A percentile compares a stretch with the other conserved stretches of the same genome.
Evolutionary conservation across 73 alveolate genomes (phyloP).

Genomic region (Paramecium primaurelia): DNA sequence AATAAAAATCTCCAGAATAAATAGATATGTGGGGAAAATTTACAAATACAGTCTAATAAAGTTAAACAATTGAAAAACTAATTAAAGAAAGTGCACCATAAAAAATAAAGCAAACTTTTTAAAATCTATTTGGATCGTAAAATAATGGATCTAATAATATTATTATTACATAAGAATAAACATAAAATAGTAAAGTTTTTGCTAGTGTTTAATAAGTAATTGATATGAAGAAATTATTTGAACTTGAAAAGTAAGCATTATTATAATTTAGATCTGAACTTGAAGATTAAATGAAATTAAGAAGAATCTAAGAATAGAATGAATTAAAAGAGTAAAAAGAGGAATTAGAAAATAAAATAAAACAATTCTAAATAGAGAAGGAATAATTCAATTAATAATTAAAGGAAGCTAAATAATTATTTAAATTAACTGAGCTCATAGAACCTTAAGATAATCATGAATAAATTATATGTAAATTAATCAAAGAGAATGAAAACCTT

Average conservation of each 20-base stretch:
- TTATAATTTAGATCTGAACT: not conserved
- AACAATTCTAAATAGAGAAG: not conserved
- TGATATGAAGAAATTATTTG: not conserved
- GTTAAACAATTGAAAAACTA: not conserved
- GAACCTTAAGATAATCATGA: not conserved
- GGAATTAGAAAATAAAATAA: not conserved
- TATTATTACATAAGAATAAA: not conserved
- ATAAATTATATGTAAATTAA: not conserved
- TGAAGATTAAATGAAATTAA: not conserved
- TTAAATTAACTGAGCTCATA: not conserved
- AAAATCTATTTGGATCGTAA: not conserved
- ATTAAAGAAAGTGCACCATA: not conserved
- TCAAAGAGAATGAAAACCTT: not conserved
- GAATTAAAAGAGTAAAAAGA: not conserved
- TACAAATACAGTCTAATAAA: not conserved
- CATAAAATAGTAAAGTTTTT: not conserved
- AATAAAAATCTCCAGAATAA: not conserved
- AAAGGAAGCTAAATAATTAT: not conserved
- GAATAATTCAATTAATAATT: not conserved
- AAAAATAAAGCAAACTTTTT: not conserved
- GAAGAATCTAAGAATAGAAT: not conserved
- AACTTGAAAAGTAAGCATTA: not conserved
- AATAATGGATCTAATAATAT: not conserved
- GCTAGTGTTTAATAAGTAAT: not conserved
- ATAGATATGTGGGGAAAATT: not conserved